Conservation (phyloP, 306 rosid genomes). For the Vigna trinervia region DNA sequence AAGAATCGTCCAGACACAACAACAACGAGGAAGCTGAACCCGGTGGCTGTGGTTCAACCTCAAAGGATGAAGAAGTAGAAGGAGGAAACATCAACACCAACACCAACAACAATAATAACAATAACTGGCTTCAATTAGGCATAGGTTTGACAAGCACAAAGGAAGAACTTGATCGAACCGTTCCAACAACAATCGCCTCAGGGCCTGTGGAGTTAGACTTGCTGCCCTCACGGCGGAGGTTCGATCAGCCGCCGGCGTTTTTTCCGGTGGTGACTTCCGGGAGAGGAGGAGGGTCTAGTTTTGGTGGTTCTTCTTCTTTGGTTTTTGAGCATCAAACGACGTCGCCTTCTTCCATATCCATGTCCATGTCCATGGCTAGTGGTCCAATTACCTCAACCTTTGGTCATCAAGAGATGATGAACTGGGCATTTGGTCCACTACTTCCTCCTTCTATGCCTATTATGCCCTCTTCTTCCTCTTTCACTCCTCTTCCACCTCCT, state of each 20-base stretch:
- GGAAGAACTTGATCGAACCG: conserved; percentile 4
- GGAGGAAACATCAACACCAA: conserved; percentile 11
- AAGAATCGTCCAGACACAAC: conserved; percentile 52
- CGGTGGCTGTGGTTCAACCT: conserved; percentile 40
- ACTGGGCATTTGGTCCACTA: conserved; percentile 71
- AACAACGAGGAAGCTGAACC: conserved; percentile 30
- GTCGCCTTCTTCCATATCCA: conserved; percentile 24
- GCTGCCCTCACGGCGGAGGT: conserved; percentile 47
- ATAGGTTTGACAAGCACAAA: conserved; percentile 54
- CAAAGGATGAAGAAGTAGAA: conserved; percentile 47
- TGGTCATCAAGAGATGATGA: conserved; percentile 51
- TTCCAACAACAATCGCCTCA: conserved; percentile 32
- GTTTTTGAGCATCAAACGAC: conserved; percentile 52
- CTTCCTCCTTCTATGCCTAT: conserved; percentile 40
- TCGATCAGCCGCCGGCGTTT: conserved; percentile 17
- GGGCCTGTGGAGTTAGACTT: conserved; percentile 73
- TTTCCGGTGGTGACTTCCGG: background rate
- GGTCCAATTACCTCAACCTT: conserved; percentile 44
- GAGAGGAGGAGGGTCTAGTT: conserved; percentile 33
- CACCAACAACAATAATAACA: conserved; percentile 29
- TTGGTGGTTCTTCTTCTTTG: conserved; percentile 38
- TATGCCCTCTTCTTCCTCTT: conserved; percentile 46
- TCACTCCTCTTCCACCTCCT: background rate
- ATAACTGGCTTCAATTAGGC: conserved; percentile 82
- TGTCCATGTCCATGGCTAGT: conserved; percentile 41